phyloP scores from a whole-genome alignment of 1,139 yeast genomes.

The Lodderomyces jiufengensis region DNA sequence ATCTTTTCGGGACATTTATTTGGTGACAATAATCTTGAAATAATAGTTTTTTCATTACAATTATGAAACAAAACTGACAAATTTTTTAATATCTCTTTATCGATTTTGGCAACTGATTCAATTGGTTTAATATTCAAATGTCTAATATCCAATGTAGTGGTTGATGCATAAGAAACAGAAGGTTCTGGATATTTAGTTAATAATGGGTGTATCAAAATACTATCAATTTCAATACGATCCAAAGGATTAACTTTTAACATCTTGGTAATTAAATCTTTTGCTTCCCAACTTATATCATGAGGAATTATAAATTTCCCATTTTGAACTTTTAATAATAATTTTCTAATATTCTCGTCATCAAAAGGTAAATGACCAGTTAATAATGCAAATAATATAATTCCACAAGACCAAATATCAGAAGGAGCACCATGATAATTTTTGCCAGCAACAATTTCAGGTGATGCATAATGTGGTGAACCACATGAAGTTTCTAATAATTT shows the following conservation, averaged over 20 bases:
- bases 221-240: slow-evolving; percentile 70
- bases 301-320: slow-evolving; percentile 87
- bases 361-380: slow-evolving; percentile 94
- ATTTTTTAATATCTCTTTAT: slow-evolving; percentile 77
- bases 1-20: slow-evolving; percentile 80
- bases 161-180: slow-evolving; percentile 16
- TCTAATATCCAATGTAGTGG: slow-evolving; percentile 21
- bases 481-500: slow-evolving; percentile 89
- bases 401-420: slow-evolving; percentile 98
- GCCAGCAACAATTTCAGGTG: slow-evolving; percentile 97
- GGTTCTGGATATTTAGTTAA: slow-evolving; percentile 63
- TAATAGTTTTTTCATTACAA: slow-evolving; percentile 58
- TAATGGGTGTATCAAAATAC: slow-evolving; percentile 76
- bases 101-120: slow-evolving; percentile 56
- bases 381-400: slow-evolving; percentile 88
- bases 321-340: slow-evolving; percentile 82
- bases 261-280: slow-evolving; percentile 76
- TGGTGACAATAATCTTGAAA: slow-evolving; percentile 55
- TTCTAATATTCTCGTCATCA: slow-evolving; percentile 92
- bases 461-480: slow-evolving; percentile 98
- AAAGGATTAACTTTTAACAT: slow-evolving; percentile 82
- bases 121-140: slow-evolving; percentile 46
- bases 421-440: slow-evolving; percentile 94
- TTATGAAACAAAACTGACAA: slow-evolving; percentile 92
- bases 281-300: slow-evolving; percentile 70